Evolutionary conservation across 2,329 filamentous ascomycete genomes (phyloP).

Genomic region (Cryphonectria nitschkei): DNA sequence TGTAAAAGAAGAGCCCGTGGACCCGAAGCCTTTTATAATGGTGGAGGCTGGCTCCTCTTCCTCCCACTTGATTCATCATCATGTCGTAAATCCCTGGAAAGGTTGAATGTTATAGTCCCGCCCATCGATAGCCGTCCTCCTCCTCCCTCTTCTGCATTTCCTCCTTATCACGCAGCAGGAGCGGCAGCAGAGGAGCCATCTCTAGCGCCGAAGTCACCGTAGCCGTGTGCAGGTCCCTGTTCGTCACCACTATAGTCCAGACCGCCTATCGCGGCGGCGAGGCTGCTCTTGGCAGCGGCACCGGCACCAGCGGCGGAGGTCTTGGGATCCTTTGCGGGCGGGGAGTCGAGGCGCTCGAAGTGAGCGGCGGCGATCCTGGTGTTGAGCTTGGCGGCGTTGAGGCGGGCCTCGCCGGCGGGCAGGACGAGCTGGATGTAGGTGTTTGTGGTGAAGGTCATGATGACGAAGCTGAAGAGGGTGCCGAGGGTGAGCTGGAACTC

Average conservation of each 20-base stretch:
- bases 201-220: constrained; percentile 17
- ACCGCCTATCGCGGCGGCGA: constrained; percentile 18
- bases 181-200: constrained; percentile 24
- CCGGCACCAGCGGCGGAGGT: constrained; percentile 6
- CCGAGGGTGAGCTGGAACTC: constrained; percentile 80
- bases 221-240: constrained; percentile 19
- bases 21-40: not conserved
- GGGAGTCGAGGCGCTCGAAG: constrained; percentile 71
- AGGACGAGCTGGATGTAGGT: constrained; percentile 94
- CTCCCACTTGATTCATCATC: constrained; percentile 14
- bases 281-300: not conserved
- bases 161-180: constrained; percentile 19
- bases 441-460: constrained; percentile 94
- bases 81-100: constrained; percentile 10
- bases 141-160: too few relatives aligned
- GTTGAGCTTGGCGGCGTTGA: constrained; percentile 89
- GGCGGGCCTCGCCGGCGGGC: constrained; percentile 86
- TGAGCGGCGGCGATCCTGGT: constrained; percentile 84
- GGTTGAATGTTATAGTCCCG: constrained; percentile 13
- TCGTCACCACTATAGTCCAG: constrained; percentile 27
- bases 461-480: constrained; percentile 85
- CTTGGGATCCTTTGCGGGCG: constrained; percentile 38
- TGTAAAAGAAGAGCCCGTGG: constrained; percentile 20
- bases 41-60: not conserved
- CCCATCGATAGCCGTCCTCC: not conserved